Percentiles rank a stretch among this genome's conserved stretches.
Conservation (phyloP, 2,329 filamentous ascomycete species). For the Nannizzia gypsea region DNA sequence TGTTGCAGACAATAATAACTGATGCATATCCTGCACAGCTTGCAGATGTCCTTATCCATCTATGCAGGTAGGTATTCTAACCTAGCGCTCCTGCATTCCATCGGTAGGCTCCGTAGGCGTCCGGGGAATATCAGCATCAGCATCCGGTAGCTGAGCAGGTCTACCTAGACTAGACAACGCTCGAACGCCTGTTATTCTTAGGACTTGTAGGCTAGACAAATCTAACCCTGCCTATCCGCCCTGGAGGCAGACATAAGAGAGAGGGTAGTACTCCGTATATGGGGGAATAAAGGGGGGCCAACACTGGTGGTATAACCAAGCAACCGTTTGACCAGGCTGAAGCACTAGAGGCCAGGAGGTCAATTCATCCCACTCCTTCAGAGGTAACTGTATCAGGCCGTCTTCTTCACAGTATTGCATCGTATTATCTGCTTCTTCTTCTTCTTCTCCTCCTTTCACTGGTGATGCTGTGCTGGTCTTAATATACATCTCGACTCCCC, state of each 20-base stretch:
- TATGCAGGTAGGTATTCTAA: background rate
- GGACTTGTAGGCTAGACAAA: background rate
- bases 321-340: background rate
- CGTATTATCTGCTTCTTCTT: no score
- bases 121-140: background rate
- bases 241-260: background rate
- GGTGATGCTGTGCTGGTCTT: background rate
- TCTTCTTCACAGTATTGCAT: no score
- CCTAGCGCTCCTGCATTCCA: background rate
- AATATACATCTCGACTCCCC: background rate
- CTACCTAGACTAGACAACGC: background rate
- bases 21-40: background rate
- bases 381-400: background rate
- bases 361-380: background rate
- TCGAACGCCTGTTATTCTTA: background rate
- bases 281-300: background rate
- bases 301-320: background rate
- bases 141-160: background rate
- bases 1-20: background rate
- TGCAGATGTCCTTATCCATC: background rate
- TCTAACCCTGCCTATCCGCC: background rate
- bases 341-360: background rate
- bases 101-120: slow-evolving; percentile 4
- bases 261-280: background rate
- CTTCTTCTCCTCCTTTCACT: background rate